A percentile compares a stretch with the other conserved stretches of the same genome.
phyloP scores from a whole-genome alignment of 140 eudicot genomes.

The Bidens hawaiensis region DNA sequence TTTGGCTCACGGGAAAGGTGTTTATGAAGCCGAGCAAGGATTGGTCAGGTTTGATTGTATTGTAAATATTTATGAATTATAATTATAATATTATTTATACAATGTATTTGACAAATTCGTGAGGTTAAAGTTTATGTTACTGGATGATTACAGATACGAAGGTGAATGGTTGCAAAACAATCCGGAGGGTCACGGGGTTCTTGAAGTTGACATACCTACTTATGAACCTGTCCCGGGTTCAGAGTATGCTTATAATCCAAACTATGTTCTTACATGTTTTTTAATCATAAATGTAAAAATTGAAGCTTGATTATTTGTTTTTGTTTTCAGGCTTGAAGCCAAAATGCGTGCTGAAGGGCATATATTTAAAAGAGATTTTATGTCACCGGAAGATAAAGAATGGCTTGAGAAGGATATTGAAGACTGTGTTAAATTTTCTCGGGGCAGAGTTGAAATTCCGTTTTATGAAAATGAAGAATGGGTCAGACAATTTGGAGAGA shows the following conservation, averaged over 20 bases:
- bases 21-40: constrained; percentile 73
- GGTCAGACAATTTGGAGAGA: constrained; percentile 55
- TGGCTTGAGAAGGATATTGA: constrained; percentile 95
- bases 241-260: constrained; percentile 48
- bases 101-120: background rate
- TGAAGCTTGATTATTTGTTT: background rate
- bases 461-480: constrained; percentile 75
- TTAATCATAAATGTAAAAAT: background rate
- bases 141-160: constrained; percentile 63
- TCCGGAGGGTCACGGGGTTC: constrained; percentile 95
- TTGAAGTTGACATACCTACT: constrained; percentile 87
- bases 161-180: constrained; percentile 94
- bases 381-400: constrained; percentile 82
- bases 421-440: constrained; percentile 52
- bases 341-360: constrained; percentile 85
- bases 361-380: constrained; percentile 68
- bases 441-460: constrained; percentile 51
- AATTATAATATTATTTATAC: background rate
- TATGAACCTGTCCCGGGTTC: constrained; percentile 90
- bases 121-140: background rate
- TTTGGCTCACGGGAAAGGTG: constrained; percentile 96
- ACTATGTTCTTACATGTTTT: constrained; percentile 12
- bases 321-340: constrained; percentile 65
- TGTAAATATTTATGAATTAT: background rate
- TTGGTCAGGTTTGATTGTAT: constrained; percentile 62